These are phyloP conservation scores for Paecilomyces fulvus DNA, from an alignment of 2,329 filamentous ascomycete species.

Conservation along the genomic window DNA sequence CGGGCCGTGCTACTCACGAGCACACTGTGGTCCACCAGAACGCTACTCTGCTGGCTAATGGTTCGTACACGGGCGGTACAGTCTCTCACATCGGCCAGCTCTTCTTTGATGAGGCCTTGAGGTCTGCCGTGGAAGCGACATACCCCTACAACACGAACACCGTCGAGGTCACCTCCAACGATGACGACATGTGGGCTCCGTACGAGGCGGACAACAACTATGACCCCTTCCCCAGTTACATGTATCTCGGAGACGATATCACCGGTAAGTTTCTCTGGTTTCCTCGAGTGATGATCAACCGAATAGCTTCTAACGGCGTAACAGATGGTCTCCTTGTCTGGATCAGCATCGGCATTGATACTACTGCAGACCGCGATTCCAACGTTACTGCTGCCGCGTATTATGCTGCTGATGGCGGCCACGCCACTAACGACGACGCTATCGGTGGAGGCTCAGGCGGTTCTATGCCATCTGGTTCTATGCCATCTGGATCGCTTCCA, in stretches of 20 bases:
- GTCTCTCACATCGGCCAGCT: slow-evolving; percentile 44
- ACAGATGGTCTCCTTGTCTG: slow-evolving; percentile 40
- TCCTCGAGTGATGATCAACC: neutral
- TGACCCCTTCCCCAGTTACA: slow-evolving; percentile 47
- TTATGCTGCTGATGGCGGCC: slow-evolving; percentile 14
- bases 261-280: slow-evolving; percentile 4
- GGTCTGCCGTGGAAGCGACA: slow-evolving; percentile 34
- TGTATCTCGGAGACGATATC: slow-evolving; percentile 43
- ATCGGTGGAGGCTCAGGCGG: neutral
- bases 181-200: slow-evolving; percentile 35
- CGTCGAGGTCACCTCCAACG: slow-evolving; percentile 30
- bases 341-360: slow-evolving; percentile 42
- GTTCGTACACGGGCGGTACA: slow-evolving; percentile 37
- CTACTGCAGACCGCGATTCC: slow-evolving; percentile 23
- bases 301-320: neutral
- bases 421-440: slow-evolving; percentile 4
- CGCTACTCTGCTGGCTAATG: slow-evolving; percentile 31
- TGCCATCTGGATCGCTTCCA: neutral
- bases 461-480: no score
- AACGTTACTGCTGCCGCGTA: slow-evolving; percentile 17
- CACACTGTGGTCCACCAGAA: slow-evolving; percentile 41
- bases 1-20: slow-evolving; percentile 41
- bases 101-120: slow-evolving; percentile 42
- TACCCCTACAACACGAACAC: slow-evolving; percentile 24
- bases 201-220: slow-evolving; percentile 36